These are phyloP conservation scores for Aspergillus diversus DNA, from an alignment of 495 filamentous ascomycete species.

Conservation along the genomic window DNA sequence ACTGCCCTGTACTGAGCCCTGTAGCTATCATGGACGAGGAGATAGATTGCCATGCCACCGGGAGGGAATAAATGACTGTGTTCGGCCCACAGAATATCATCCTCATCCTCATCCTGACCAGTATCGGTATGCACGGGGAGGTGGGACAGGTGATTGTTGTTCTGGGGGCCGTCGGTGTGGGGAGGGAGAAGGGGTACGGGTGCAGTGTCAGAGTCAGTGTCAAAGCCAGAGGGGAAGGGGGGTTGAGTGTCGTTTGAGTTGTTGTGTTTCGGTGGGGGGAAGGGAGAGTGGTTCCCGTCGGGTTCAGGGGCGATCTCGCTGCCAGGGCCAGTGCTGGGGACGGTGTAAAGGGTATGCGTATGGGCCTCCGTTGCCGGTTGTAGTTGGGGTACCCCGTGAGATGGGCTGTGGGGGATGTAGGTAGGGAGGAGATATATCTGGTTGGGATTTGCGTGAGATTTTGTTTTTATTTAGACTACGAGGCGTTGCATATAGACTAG, in stretches of 20 bases:
- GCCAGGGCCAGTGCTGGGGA: background rate
- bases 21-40: background rate
- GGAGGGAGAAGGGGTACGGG: background rate
- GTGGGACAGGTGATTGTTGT: too few relatives aligned
- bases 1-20: background rate
- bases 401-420: slow-evolving; percentile 4
- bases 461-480: too few relatives aligned
- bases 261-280: slow-evolving; percentile 19
- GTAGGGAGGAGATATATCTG: background rate
- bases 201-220: slow-evolving; percentile 3
- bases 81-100: too few relatives aligned
- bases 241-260: background rate
- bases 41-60: background rate
- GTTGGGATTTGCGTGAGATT: slow-evolving; percentile 7
- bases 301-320: background rate
- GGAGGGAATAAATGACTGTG: background rate
- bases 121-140: too few relatives aligned
- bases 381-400: slow-evolving; percentile 13
- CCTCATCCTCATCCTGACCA: too few relatives aligned
- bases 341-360: slow-evolving; percentile 13
- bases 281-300: background rate
- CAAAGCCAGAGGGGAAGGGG: too few relatives aligned
- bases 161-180: too few relatives aligned
- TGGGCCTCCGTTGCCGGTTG: slow-evolving; percentile 22
- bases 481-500: too few relatives aligned